phyloP scores from a whole-genome alignment of 495 filamentous ascomycete species.

The Rusavskia elegans region DNA sequence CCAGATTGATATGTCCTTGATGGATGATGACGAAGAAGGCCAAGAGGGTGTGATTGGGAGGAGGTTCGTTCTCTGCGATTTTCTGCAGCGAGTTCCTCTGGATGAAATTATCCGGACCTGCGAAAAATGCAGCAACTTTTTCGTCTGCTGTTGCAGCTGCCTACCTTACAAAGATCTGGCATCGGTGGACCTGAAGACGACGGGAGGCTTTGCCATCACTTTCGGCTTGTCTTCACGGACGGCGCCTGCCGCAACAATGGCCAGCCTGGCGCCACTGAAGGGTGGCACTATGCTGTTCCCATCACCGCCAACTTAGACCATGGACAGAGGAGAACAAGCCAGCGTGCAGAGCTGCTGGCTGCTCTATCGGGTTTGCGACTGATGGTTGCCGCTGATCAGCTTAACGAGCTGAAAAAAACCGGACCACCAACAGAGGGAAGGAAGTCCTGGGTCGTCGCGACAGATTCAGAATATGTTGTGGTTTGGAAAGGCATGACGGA shows the following conservation, averaged over 20 bases:
- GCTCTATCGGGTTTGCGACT: constrained; percentile 22
- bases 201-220: neutral
- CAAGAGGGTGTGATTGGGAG: too few relatives aligned
- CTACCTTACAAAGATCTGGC: neutral
- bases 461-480: constrained; percentile 28
- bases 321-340: constrained; percentile 18
- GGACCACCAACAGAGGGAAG: neutral
- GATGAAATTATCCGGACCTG: constrained; percentile 1
- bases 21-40: too few relatives aligned
- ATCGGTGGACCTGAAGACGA: neutral
- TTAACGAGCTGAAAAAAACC: neutral
- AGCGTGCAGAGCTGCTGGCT: constrained; percentile 30
- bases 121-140: neutral
- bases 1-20: too few relatives aligned
- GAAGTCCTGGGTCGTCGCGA: constrained; percentile 18
- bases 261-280: constrained; percentile 11
- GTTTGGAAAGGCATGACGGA: constrained; percentile 22
- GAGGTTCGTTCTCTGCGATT: too few relatives aligned
- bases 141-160: neutral
- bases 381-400: neutral
- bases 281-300: neutral
- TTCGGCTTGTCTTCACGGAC: constrained; percentile 21
- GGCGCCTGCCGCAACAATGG: constrained; percentile 25
- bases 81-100: too few relatives aligned
- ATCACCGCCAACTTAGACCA: neutral